Conservation (phyloP, 441 rosid species). For the Pelargonium australe region DNA sequence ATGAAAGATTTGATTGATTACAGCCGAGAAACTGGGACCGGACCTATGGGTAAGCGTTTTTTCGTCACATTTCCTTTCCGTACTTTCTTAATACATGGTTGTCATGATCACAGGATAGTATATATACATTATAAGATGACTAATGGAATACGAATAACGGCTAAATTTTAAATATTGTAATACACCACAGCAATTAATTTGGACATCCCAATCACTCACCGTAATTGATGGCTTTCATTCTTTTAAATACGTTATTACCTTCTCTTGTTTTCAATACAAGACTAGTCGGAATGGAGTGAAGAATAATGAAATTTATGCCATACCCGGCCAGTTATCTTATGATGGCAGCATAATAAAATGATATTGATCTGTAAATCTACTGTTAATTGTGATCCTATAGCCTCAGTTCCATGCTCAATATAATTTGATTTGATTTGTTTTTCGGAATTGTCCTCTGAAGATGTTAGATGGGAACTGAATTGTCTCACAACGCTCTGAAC, state of each 20-base stretch:
- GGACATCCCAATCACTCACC: no score
- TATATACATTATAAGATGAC: no score
- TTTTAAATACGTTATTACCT: not conserved
- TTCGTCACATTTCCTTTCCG: not conserved
- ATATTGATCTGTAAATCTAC: not conserved
- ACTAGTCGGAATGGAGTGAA: not conserved
- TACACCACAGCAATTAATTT: no score
- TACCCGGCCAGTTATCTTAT: not conserved
- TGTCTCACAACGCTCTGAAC: no score
- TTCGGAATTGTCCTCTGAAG: no score
- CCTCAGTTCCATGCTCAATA: no score
- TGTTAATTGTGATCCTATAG: not conserved
- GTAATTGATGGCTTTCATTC: not conserved
- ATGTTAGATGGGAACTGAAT: no score
- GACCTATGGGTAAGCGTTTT: slow-evolving; percentile 83
- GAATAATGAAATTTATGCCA: not conserved
- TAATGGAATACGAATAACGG: not conserved
- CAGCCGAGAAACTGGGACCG: slow-evolving; percentile 76
- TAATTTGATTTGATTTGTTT: no score
- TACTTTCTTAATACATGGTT: not conserved
- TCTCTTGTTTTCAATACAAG: not conserved
- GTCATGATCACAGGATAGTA: not conserved
- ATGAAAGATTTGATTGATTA: slow-evolving; percentile 99
- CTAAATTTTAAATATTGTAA: no score
- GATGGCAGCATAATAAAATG: not conserved